Evolutionary conservation across 2,329 filamentous ascomycete genomes (phyloP).

Genomic region (Sphaerulina musiva): DNA sequence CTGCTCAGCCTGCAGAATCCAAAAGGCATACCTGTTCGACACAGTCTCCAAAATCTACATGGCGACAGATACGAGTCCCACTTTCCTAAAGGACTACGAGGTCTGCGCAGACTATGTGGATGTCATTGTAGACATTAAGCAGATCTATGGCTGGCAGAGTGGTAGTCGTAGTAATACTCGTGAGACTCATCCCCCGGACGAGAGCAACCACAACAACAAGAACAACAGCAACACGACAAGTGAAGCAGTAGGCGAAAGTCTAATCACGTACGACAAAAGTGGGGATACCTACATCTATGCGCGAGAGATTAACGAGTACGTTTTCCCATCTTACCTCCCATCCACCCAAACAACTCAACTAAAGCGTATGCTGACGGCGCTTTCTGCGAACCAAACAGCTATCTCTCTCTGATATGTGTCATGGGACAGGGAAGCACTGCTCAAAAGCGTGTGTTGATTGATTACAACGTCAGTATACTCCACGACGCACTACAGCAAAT

Average conservation of each 20-base stretch:
- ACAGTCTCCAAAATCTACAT: slow-evolving; percentile 98
- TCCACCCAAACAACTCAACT: slow-evolving; percentile 39
- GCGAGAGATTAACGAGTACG: slow-evolving; percentile 59
- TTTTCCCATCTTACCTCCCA: neutral
- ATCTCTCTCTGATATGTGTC: slow-evolving; percentile 74
- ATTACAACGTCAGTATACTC: slow-evolving; percentile 79
- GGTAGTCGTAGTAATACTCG: no score
- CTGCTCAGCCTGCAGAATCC: slow-evolving; percentile 87
- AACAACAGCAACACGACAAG: neutral
- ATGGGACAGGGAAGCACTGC: slow-evolving; percentile 77
- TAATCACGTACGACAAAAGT: slow-evolving; percentile 55
- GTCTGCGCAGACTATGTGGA: slow-evolving; percentile 99
- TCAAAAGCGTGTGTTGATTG: slow-evolving; percentile 75
- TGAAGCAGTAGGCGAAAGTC: slow-evolving; percentile 46
- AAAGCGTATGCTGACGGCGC: no score
- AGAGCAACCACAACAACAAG: neutral
- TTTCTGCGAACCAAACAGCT: slow-evolving; percentile 39
- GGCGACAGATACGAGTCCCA: slow-evolving; percentile 85
- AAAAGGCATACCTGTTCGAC: slow-evolving; percentile 97
- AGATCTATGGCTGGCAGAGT: slow-evolving; percentile 74
- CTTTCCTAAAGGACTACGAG: slow-evolving; percentile 93
- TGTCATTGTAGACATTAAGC: slow-evolving; percentile 92
- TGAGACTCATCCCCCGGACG: neutral
- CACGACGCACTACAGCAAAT: slow-evolving; percentile 73
- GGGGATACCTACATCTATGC: slow-evolving; percentile 57